Conservation (phyloP, 2,329 filamentous ascomycete species). For the Intubia oerlemansii region DNA sequence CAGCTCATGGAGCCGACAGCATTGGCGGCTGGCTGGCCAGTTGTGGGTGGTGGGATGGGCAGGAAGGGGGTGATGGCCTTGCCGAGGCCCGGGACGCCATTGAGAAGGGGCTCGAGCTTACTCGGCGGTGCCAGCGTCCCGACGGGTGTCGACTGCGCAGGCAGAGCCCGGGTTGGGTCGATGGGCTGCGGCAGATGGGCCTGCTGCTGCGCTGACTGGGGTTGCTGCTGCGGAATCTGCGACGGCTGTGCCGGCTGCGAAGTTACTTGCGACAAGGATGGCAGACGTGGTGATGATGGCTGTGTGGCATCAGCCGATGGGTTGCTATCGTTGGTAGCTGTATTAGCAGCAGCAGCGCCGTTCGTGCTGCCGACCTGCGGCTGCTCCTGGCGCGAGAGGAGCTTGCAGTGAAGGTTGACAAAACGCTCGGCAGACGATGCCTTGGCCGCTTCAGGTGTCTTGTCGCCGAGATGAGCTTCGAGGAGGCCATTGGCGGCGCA, state of each 20-base stretch:
- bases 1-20: neutral
- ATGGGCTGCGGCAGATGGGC: conserved; percentile 1
- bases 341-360: neutral
- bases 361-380: conserved; percentile 6
- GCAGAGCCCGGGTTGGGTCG: neutral
- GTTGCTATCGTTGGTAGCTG: neutral
- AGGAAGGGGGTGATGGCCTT: conserved; percentile 6
- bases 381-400: conserved; percentile 31
- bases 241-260: neutral
- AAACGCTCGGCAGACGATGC: conserved; percentile 37
- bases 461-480: conserved; percentile 35
- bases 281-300: neutral
- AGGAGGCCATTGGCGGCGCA: conserved; percentile 36
- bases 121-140: neutral
- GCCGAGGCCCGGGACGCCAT: conserved; percentile 1
- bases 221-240: neutral
- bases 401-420: conserved; percentile 33
- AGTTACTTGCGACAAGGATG: neutral
- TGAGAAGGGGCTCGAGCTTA: conserved; percentile 1
- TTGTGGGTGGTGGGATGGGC: no score
- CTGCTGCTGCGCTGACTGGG: neutral
- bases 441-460: conserved; percentile 34
- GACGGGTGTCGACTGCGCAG: neutral
- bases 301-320: neutral
- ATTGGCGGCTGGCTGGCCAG: no score